Percentiles rank a stretch among this genome's conserved stretches.
These are phyloP conservation scores for Saccharomyces hybrid DNA, from an alignment of 1,139 yeast genomes.

Conservation along the genomic window DNA sequence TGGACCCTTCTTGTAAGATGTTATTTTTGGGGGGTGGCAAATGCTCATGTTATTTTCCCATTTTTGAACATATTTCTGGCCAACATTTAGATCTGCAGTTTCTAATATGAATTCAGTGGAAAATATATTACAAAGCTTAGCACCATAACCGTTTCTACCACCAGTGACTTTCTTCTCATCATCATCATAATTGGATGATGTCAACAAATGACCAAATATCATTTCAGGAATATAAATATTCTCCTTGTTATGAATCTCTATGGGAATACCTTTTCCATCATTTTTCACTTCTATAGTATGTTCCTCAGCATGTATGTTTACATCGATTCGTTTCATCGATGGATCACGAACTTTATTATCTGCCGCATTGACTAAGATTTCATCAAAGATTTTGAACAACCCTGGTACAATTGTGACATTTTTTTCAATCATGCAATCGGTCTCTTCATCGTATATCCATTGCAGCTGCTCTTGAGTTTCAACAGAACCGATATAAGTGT, in stretches of 20 bases:
- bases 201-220: slow-evolving; percentile 90
- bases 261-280: slow-evolving; percentile 94
- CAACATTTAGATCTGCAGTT: slow-evolving; percentile 71
- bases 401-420: slow-evolving; percentile 89
- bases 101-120: slow-evolving; percentile 83
- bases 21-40: slow-evolving; percentile 70
- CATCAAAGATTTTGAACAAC: slow-evolving; percentile 92
- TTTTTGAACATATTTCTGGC: slow-evolving; percentile 62
- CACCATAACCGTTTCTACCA: slow-evolving; percentile 98
- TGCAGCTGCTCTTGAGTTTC: slow-evolving; percentile 71
- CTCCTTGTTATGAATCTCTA: slow-evolving; percentile 89
- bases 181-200: slow-evolving; percentile 95
- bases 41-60: slow-evolving; percentile 86
- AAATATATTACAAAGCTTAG: slow-evolving; percentile 88
- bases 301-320: slow-evolving; percentile 66
- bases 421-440: slow-evolving; percentile 64
- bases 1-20: slow-evolving; percentile 40
- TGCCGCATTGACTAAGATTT: slow-evolving; percentile 95
- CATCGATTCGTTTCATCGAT: slow-evolving; percentile 76
- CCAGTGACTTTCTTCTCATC: slow-evolving; percentile 94
- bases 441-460: slow-evolving; percentile 75
- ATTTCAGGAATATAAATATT: slow-evolving; percentile 91
- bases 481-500: slow-evolving; percentile 93
- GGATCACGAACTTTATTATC: slow-evolving; percentile 97
- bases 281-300: slow-evolving; percentile 76